A percentile compares a stretch with the other conserved stretches of the same genome.
Conservation (phyloP, 495 filamentous ascomycete genomes). For the Chaetomidium leptoderma region DNA sequence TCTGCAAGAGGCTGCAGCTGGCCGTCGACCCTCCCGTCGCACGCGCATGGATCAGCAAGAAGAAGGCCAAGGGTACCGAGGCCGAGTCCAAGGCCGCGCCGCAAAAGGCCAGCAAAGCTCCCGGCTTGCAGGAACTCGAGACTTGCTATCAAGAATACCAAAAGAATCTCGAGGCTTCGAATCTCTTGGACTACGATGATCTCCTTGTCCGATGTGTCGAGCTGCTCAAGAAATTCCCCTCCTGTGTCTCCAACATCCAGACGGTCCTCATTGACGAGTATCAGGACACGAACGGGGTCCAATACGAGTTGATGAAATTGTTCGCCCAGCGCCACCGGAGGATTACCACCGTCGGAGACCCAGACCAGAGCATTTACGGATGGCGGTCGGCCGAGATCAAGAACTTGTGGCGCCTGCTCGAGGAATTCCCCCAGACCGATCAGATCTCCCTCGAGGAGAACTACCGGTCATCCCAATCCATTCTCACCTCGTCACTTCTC, state of each 20-base stretch:
- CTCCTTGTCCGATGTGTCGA: constrained; percentile 80
- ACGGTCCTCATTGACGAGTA: constrained; percentile 96
- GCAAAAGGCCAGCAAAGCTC: constrained; percentile 34
- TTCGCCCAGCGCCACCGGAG: constrained; percentile 67
- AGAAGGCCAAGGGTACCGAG: constrained; percentile 70
- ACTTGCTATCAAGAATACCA: constrained; percentile 78
- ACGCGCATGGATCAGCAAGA: constrained; percentile 73
- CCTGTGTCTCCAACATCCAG: constrained; percentile 88
- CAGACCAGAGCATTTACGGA: constrained; percentile 97
- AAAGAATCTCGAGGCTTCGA: constrained; percentile 63
- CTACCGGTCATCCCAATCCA: constrained; percentile 90
- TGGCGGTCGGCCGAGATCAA: constrained; percentile 95
- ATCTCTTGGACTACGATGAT: constrained; percentile 94
- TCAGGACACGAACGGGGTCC: constrained; percentile 93
- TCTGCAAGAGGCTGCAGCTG: constrained; percentile 68
- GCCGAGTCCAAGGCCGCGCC: constrained; percentile 23
- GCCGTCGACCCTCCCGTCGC: constrained; percentile 66
- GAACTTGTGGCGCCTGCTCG: constrained; percentile 76
- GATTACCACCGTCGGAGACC: constrained; percentile 94
- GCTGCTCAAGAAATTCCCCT: constrained; percentile 68
- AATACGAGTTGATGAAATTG: constrained; percentile 92
- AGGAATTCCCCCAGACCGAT: constrained; percentile 69
- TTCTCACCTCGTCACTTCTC: constrained; percentile 72
- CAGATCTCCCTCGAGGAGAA: constrained; percentile 90
- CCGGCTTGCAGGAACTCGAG: constrained; percentile 58